These are phyloP conservation scores for Panus rudis DNA, from an alignment of 768 basidiomycete species.

Conservation along the genomic window DNA sequence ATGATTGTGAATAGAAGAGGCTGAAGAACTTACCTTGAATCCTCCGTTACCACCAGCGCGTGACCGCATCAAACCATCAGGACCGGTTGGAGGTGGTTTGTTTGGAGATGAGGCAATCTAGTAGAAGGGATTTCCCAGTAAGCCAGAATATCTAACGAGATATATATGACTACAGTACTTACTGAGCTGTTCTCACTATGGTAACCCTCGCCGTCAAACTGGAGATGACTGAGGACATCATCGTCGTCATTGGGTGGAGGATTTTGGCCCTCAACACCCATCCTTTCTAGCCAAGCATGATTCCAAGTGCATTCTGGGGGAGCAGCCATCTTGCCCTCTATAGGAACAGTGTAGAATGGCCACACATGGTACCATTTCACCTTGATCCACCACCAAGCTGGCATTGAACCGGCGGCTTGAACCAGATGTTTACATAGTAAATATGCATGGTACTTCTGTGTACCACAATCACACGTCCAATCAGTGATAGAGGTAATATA, in stretches of 20 bases:
- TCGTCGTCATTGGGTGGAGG: background rate
- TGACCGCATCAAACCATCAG: constrained; percentile 3
- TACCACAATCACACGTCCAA: constrained; percentile 11
- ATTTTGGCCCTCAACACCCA: background rate
- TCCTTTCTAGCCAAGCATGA: constrained; percentile 1
- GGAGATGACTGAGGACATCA: background rate
- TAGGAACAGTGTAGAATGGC: constrained; percentile 10
- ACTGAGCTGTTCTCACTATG: background rate
- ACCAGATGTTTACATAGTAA: constrained; percentile 12
- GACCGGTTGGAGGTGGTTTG: constrained; percentile 5
- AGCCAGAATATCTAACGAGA: background rate
- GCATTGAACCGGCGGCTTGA: constrained; percentile 2
- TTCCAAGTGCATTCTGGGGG: constrained; percentile 1
- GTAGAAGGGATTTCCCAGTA: background rate
- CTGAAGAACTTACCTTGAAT: constrained; percentile 3
- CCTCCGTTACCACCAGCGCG: constrained; percentile 5
- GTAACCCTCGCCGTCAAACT: background rate
- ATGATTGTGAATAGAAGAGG: background rate
- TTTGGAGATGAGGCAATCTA: constrained; percentile 8
- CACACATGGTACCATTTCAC: constrained; percentile 4
- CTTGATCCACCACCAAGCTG: background rate
- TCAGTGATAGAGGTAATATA: constrained; percentile 2
- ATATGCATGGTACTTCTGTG: constrained; percentile 9
- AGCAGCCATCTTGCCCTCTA: background rate
- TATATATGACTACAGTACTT: background rate